These are phyloP conservation scores for Metschnikowia gruessii DNA, from an alignment of 805 yeast genomes.

Conservation along the genomic window DNA sequence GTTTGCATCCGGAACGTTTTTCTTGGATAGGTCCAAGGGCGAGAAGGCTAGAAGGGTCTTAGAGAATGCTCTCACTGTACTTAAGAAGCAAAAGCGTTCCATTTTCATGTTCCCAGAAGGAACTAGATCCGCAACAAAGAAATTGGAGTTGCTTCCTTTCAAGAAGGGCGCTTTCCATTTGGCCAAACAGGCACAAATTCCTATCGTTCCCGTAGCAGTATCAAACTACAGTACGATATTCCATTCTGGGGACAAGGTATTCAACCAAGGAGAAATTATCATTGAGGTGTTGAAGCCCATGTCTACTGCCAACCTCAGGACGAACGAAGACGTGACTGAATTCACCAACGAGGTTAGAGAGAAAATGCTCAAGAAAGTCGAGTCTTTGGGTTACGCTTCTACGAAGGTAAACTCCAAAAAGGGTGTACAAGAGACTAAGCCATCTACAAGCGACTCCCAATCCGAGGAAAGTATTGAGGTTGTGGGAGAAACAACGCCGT, in stretches of 20 bases:
- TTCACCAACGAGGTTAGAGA: constrained; percentile 57
- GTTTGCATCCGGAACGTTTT: constrained; percentile 86
- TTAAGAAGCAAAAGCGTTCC: constrained; percentile 65
- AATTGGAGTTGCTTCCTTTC: constrained; percentile 75
- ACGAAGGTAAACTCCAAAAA: constrained; percentile 7
- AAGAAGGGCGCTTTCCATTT: constrained; percentile 98
- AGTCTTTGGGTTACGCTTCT: constrained; percentile 40
- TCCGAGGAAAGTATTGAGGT: constrained; percentile 19
- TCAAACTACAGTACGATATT: constrained; percentile 79
- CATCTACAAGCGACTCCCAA: constrained; percentile 2
- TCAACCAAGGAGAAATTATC: constrained; percentile 72
- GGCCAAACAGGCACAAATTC: constrained; percentile 89
- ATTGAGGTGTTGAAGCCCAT: constrained; percentile 83
- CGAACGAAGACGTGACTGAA: constrained; percentile 65
- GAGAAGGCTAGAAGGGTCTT: constrained; percentile 74
- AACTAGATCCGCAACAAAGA: constrained; percentile 76
- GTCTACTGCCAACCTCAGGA: constrained; percentile 58
- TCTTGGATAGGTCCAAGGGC: constrained; percentile 78
- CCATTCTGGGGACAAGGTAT: constrained; percentile 57
- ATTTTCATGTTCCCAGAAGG: constrained; percentile 97
- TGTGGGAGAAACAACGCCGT: constrained; percentile 20
- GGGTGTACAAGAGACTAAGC: neutral
- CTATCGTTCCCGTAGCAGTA: constrained; percentile 84
- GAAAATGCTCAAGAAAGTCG: constrained; percentile 48
- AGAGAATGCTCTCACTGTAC: constrained; percentile 59